Conservation (phyloP, 2,329 filamentous ascomycete species). For the Scolecobasidium constrictum region DNA sequence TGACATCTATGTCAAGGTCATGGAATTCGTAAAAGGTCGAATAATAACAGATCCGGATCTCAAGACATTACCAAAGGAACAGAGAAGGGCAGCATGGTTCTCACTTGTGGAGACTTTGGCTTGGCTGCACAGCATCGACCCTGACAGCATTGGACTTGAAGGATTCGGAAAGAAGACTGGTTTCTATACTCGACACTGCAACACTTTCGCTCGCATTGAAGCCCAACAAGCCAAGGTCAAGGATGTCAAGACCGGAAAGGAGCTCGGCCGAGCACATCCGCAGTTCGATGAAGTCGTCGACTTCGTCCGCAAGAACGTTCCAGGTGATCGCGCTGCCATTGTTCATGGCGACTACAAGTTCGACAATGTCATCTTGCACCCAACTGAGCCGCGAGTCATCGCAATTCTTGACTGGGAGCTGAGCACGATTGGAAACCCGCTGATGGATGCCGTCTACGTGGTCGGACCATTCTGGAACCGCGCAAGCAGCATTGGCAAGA, state of each 20-base stretch:
- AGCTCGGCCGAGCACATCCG: slow-evolving; percentile 6
- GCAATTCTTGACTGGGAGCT: slow-evolving; percentile 9
- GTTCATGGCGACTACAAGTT: slow-evolving; percentile 11
- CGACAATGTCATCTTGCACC: slow-evolving; percentile 8
- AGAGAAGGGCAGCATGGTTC: slow-evolving; percentile 18
- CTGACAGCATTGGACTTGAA: slow-evolving; percentile 1
- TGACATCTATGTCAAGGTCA: slow-evolving; percentile 13
- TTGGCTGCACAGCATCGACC: slow-evolving; percentile 8
- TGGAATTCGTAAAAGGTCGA: slow-evolving; percentile 9
- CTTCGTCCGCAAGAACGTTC: slow-evolving; percentile 13
- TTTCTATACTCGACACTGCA: slow-evolving; percentile 10
- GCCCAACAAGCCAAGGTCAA: slow-evolving; percentile 8
- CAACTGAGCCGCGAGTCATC: slow-evolving; percentile 8
- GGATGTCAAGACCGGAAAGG: slow-evolving; percentile 12
- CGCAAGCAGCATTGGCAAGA: background rate
- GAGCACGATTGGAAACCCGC: slow-evolving; percentile 7
- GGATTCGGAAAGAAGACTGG: slow-evolving; percentile 5
- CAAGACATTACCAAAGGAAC: background rate
- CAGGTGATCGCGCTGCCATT: slow-evolving; percentile 4
- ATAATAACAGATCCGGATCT: slow-evolving; percentile 8
- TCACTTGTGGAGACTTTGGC: slow-evolving; percentile 13
- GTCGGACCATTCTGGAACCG: slow-evolving; percentile 4
- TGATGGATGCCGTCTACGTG: slow-evolving; percentile 8
- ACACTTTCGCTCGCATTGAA: slow-evolving; percentile 3
- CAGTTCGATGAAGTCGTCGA: slow-evolving; percentile 8